phyloP scores from a whole-genome alignment of 495 filamentous ascomycete genomes.

The Hypoxylon fragiforme region DNA sequence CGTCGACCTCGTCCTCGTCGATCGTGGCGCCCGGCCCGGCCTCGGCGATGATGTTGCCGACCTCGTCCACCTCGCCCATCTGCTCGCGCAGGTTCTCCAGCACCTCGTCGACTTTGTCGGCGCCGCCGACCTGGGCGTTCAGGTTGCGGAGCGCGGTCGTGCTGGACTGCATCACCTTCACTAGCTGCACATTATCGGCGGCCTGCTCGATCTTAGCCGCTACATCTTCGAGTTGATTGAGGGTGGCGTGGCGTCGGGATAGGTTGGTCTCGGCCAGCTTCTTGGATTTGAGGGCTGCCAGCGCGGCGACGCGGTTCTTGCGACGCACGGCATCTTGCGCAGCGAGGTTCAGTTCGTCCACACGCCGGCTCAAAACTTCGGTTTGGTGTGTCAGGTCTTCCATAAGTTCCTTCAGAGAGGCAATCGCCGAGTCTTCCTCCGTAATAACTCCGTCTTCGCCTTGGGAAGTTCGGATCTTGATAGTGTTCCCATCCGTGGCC shows the following conservation, averaged over 20 bases:
- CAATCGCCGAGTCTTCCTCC: constrained; percentile 76
- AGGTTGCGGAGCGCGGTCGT: constrained; percentile 69
- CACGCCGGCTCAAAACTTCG: constrained; percentile 49
- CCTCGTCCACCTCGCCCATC: constrained; percentile 81
- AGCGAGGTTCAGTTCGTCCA: constrained; percentile 61
- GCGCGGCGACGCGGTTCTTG: constrained; percentile 73
- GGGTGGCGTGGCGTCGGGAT: constrained; percentile 65
- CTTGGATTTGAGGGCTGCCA: constrained; percentile 77
- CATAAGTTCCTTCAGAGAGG: constrained; percentile 71
- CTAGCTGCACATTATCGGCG: constrained; percentile 75
- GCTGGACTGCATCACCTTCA: constrained; percentile 78
- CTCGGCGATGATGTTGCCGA: constrained; percentile 74
- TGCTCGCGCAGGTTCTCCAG: constrained; percentile 75
- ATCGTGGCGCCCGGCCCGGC: constrained; percentile 53
- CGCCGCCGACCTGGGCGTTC: constrained; percentile 76
- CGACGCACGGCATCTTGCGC: constrained; percentile 69
- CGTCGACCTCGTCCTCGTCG: constrained; percentile 85
- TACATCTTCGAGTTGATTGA: constrained; percentile 81
- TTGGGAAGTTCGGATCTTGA: constrained; percentile 68
- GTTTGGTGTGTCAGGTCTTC: constrained; percentile 63
- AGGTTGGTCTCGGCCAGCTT: constrained; percentile 77
- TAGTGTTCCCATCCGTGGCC: constrained; percentile 68
- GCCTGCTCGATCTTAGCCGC: constrained; percentile 82
- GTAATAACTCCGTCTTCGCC: constrained; percentile 59
- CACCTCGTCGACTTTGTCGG: constrained; percentile 73